Percentiles rank a stretch among this genome's conserved stretches.
These are phyloP conservation scores for Botrytis cinerea DNA, from an alignment of 2,329 filamentous ascomycete genomes.

Conservation along the genomic window DNA sequence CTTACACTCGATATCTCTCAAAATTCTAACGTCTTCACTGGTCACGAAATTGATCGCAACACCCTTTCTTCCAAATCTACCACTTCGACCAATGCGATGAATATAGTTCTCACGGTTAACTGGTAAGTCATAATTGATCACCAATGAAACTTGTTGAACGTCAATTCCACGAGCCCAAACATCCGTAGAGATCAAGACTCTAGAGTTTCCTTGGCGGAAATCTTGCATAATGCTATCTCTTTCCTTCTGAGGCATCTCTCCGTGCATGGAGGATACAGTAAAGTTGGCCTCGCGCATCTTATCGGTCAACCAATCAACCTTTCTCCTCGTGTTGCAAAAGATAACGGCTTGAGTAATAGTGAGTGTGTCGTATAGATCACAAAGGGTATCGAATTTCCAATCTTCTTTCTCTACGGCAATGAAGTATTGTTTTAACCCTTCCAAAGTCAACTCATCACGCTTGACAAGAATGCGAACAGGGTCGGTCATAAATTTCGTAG, in stretches of 20 bases:
- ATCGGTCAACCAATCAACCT: slow-evolving; percentile 99
- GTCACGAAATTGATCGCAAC: slow-evolving; percentile 99
- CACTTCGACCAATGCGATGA: slow-evolving; percentile 94
- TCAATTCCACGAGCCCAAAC: slow-evolving; percentile 99
- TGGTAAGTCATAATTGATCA: slow-evolving; percentile 98
- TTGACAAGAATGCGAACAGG: slow-evolving; percentile 96
- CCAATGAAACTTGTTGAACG: slow-evolving; percentile 95
- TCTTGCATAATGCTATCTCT: slow-evolving; percentile 99
- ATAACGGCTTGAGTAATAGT: slow-evolving; percentile 99
- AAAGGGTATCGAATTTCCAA: slow-evolving; percentile 99
- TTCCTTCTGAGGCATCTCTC: slow-evolving; percentile 98
- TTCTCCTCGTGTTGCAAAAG: slow-evolving; percentile 98
- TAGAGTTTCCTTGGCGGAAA: slow-evolving; percentile 93
- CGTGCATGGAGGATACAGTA: slow-evolving; percentile 97
- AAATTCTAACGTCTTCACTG: slow-evolving; percentile 94
- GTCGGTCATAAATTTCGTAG: slow-evolving; percentile 99
- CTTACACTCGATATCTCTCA: slow-evolving; percentile 92
- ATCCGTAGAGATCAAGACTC: slow-evolving; percentile 95
- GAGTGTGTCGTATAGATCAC: slow-evolving; percentile 96
- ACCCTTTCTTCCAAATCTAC: slow-evolving; percentile 95
- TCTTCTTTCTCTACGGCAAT: slow-evolving; percentile 99
- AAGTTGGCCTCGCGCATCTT: slow-evolving; percentile 99
- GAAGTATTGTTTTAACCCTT: slow-evolving; percentile 98
- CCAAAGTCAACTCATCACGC: slow-evolving; percentile 96
- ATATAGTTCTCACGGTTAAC: slow-evolving; percentile 99